Evolutionary conservation across 495 filamentous ascomycete genomes (phyloP), one percentile per base, ranked within the genome.

Genomic region (Evernia prunastri): DNA sequence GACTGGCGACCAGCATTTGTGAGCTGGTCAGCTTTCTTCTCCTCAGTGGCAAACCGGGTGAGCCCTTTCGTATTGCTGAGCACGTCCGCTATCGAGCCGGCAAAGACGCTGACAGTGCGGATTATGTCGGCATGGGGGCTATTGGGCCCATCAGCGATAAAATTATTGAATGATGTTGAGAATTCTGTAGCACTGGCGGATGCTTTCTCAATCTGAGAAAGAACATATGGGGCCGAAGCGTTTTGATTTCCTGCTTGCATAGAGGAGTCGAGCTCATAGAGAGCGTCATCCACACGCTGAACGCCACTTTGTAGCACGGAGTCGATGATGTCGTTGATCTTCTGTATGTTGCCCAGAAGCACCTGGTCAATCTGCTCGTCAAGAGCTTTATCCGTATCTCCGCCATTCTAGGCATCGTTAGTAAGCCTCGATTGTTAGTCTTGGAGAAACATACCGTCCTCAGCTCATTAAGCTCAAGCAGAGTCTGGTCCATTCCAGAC

Each of bases 211-310:
- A 96, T 90, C 74, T 97, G 94, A 3, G 93, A 97, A 25, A 97
- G 80, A 27, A 98, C 91, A 72, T 96, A 97, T 3, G 92, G 84
- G n/a, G 94, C 90, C 33, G 92, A 95, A 4, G 94, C 94, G 69
- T 92, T 97, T 78, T 97, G 93, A 77, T 98, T 98, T 70, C 94
- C 94, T 51, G 94, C 94, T 74, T 97, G 93, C 91, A 96, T 97
- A 59, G 89, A 86, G 7, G 94, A 97, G 73, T 98, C 94, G 33
- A 98, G 81, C 74, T 98, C 94, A 75, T 98, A 98, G 31, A 98
- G 77, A 58, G 94, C 91, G 75, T 98, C 94, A 70, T 98, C 94
- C 51, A 98, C 92, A 45, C 94, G 88, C 74, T 92, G 87, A 60
- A 97, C 91, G 72, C 91, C 95, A 58, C 90, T 86, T 75, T 96